Conservation (phyloP, 352 stramenopile genomes). For the Pythium aphanidermatum region DNA sequence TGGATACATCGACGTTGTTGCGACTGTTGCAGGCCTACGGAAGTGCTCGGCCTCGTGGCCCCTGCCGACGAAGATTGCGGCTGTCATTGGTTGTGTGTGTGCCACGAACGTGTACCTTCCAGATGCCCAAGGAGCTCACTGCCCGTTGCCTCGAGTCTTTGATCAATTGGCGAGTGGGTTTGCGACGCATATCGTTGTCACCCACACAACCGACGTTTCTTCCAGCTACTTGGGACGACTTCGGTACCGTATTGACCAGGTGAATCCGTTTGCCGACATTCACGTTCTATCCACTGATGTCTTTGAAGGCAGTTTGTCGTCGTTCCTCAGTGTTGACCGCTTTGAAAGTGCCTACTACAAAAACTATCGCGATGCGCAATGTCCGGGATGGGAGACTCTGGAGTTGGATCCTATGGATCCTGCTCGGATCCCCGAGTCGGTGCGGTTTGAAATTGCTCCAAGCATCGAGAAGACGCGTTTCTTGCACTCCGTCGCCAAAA, state of each 20-base stretch:
- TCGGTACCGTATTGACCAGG: conserved; percentile 58
- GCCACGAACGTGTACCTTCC: conserved; percentile 52
- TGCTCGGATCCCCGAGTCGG: conserved; percentile 18
- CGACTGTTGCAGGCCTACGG: conserved; percentile 37
- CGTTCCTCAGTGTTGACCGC: conserved; percentile 43
- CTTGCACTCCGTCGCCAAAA: conserved; percentile 31
- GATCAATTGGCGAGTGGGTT: conserved; percentile 64
- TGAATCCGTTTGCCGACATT: conserved; percentile 67
- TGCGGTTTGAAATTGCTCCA: conserved; percentile 41
- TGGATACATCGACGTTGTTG: conserved; percentile 56
- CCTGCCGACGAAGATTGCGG: conserved; percentile 34
- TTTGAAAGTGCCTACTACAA: conserved; percentile 59
- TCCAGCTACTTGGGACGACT: conserved; percentile 34
- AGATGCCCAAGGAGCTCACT: conserved; percentile 27
- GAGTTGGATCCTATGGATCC: conserved; percentile 22
- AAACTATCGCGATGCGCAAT: conserved; percentile 41
- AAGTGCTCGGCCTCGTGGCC: conserved; percentile 2
- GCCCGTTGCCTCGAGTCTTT: conserved; percentile 53
- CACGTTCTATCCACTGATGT: conserved; percentile 54
- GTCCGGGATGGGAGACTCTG: conserved; percentile 27
- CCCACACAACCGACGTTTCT: conserved; percentile 38
- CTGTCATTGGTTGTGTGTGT: conserved; percentile 43
- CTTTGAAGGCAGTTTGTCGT: conserved; percentile 53
- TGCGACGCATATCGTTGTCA: conserved; percentile 59
- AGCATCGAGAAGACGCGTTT: conserved; percentile 55